Base-by-base conservation (phyloP, 2,329 filamentous ascomycete species). In the Akanthomyces muscarius region DNA sequence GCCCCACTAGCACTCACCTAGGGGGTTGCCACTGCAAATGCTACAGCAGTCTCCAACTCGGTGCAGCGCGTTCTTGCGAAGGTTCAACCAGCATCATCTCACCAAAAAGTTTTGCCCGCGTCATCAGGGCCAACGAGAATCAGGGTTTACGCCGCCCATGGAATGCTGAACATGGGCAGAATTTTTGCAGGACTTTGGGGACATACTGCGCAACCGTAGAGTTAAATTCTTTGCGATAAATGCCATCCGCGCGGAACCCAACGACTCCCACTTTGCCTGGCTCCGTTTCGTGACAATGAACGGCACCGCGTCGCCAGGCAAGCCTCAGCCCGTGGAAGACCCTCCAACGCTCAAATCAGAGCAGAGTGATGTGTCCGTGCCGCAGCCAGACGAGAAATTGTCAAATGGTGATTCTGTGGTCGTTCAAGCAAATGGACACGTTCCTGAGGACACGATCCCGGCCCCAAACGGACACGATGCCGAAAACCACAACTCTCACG, bases 241-340 rank as follows among this genome's bases (percentile, higher is more conserved):
- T 88, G 85, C 81, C 74, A 77, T 73, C 77, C 78, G 79, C 80
- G 78, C 77, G 74, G 81, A 83, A 80, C 77, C 21, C 80, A 76
- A 78, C 81, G 80, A 77, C 77, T 73, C 73, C 74, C 71, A 72
- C 74, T 75, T 76, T 75, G 74, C 74, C 73, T 70, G 70, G 72
- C 73, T 74, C 78, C 72, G 71, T 71, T 71, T 73, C 76, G 73
- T 75, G 75, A 83, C 77, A 80, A 86, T 86, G 84, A 82, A 80
- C 76, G 79, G 80, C 78, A 83, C 77, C 83, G 83, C 83, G 83
- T 85, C 82, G 77, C 77, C 79, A 77, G 75, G 77, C 77, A 76
- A 74, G 67, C 70, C 71, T 71, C 68, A 69, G 67, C 69, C 70
- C 68, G 70, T 69, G 66, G 70, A 72, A 66, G 69, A 73, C 58